phyloP scores from a whole-genome alignment of 148 eudicot genomes.

The Fagopyrum esculentum region DNA sequence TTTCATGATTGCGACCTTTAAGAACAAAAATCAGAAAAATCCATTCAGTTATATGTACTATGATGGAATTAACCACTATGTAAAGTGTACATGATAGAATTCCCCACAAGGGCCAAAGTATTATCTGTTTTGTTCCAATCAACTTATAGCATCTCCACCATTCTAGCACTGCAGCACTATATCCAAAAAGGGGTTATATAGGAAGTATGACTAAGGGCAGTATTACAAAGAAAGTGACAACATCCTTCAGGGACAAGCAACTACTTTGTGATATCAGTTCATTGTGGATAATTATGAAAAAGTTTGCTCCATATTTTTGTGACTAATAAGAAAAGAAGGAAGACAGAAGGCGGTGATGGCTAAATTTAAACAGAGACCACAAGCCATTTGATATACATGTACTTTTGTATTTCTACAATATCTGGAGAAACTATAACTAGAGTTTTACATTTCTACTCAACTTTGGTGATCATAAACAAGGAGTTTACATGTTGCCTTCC shows the following conservation, averaged over 20 bases:
- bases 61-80: not conserved
- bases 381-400: not conserved
- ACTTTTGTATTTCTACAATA: not conserved
- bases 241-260: too few relatives aligned
- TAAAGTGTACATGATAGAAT: not conserved
- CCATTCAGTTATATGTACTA: not conserved
- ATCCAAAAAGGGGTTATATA: not conserved
- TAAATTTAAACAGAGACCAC: not conserved
- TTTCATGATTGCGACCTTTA: conserved; percentile 94
- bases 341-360: not conserved
- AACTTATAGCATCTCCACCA: not conserved
- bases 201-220: not conserved
- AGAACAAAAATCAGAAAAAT: not conserved
- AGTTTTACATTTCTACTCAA: not conserved
- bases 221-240: too few relatives aligned
- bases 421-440: not conserved
- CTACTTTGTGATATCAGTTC: too few relatives aligned
- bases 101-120: not conserved
- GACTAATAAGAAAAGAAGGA: not conserved
- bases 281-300: too few relatives aligned
- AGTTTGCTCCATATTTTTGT: not conserved
- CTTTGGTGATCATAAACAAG: too few relatives aligned
- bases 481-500: too few relatives aligned
- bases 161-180: not conserved
- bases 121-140: not conserved